These are phyloP conservation scores for Lignosus rhinocerotis DNA, from an alignment of 1,284 basidiomycete genomes.

Conservation along the genomic window DNA sequence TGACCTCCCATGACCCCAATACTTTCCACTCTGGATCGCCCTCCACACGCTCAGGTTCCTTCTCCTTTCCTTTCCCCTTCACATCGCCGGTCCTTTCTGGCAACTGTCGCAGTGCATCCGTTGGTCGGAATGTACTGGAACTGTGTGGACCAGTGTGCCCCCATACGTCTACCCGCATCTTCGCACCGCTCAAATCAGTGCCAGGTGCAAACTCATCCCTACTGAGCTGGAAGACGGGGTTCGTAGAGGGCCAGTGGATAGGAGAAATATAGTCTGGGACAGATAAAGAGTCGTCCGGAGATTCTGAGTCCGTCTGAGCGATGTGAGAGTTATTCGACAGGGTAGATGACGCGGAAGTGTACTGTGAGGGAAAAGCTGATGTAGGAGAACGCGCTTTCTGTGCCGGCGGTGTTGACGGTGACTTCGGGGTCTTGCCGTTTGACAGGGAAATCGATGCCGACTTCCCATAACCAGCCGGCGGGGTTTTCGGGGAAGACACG, in stretches of 20 bases:
- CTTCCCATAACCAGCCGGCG: slow-evolving; percentile 11
- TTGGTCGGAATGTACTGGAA: neutral
- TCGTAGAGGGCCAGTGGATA: slow-evolving; percentile 72
- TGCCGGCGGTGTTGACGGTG: slow-evolving; percentile 11
- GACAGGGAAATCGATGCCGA: slow-evolving; percentile 12
- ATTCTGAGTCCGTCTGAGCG: neutral
- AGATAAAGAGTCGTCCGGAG: slow-evolving; percentile 10
- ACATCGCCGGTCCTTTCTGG: slow-evolving; percentile 6
- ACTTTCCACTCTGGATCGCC: slow-evolving; percentile 53
- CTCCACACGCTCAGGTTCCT: slow-evolving; percentile 25
- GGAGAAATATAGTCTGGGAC: slow-evolving; percentile 69
- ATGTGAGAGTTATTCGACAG: neutral
- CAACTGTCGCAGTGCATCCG: neutral
- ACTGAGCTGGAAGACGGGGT: slow-evolving; percentile 66
- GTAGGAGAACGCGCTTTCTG: slow-evolving; percentile 18
- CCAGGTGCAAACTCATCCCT: slow-evolving; percentile 46
- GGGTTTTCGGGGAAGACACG: slow-evolving; percentile 10
- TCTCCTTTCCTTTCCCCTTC: slow-evolving; percentile 49
- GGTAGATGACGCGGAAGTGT: slow-evolving; percentile 6
- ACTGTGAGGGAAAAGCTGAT: neutral
- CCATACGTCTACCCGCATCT: slow-evolving; percentile 60
- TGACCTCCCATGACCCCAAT: slow-evolving; percentile 69
- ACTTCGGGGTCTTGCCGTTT: slow-evolving; percentile 13
- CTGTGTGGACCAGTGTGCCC: slow-evolving; percentile 33
- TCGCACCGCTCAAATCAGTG: slow-evolving; percentile 49